These are phyloP conservation scores for Escallonia rubra DNA, from an alignment of 129 eudicot genomes.

Conservation along the genomic window DNA sequence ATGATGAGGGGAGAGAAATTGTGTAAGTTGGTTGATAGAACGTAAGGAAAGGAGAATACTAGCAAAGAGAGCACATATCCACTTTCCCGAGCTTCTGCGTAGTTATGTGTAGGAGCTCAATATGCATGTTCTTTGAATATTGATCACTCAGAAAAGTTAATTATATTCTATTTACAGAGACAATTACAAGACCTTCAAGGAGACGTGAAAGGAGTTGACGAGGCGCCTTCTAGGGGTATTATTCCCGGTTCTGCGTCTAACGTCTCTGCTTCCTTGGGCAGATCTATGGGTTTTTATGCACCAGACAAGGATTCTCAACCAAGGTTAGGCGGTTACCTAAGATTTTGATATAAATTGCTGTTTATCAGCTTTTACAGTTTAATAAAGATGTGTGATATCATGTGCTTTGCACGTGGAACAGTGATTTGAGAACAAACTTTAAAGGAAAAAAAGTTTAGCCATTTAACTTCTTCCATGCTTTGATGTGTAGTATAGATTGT, in stretches of 20 bases:
- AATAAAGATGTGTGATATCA: too few relatives aligned
- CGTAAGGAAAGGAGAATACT: too few relatives aligned
- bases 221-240: constrained; percentile 39
- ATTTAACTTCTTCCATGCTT: too few relatives aligned
- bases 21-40: too few relatives aligned
- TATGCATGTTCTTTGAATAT: neutral
- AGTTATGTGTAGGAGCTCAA: neutral
- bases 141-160: neutral
- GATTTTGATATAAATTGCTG: too few relatives aligned
- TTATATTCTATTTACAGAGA: constrained; percentile 40
- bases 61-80: too few relatives aligned
- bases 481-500: too few relatives aligned
- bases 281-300: constrained; percentile 32
- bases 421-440: too few relatives aligned
- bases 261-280: constrained; percentile 32
- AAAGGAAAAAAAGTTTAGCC: too few relatives aligned
- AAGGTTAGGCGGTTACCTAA: constrained; percentile 29
- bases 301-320: constrained; percentile 43
- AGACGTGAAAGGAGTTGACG: constrained; percentile 40
- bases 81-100: neutral
- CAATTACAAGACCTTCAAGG: constrained; percentile 37
- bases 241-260: constrained; percentile 42
- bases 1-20: too few relatives aligned
- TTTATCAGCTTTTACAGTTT: too few relatives aligned
- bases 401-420: too few relatives aligned